Base-by-base conservation (phyloP, 1,284 basidiomycete genomes). In the Coniophora puteana region DNA sequence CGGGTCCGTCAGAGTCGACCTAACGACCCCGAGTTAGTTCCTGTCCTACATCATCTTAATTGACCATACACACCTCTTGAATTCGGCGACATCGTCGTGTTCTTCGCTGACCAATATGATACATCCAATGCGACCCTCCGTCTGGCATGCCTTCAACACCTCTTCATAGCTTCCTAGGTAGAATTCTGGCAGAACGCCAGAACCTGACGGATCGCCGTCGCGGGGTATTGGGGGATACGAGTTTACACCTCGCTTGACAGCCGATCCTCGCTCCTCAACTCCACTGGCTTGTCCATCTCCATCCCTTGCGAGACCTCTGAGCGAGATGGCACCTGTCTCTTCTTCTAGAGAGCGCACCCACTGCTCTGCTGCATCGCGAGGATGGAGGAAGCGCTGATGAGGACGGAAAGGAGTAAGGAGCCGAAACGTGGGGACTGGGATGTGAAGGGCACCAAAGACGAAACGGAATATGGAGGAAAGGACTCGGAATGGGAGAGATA, bases 81-180 rank as follows among this genome's bases (percentile, higher is more conserved):
- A 97, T 49, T 83, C 82, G 1, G 81, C 70, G 28, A 87, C 87
- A 53, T 94, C 84, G 55, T 95, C 90, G 53, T 98, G 93, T 54
- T 96, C 93, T 26, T 82, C 80, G 53, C 89, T 92, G 36, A 93
- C 83, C n/a, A 98, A 69, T 1, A 97, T 65, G 1, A 94, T 76
- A 51, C 89, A 87, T 1, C 86, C 83, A 34, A 96, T 74, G 59
- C 78, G 78, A 18, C 77, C 67, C 34, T 94, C 83, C 38, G 71
- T 75, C 57, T 91, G 78, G 44, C 89, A 86, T 13, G 62, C 58
- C 35, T 77, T 73, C 45, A 95, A 64, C 30, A 86, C 86, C 6
- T 85, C 77, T 48, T 94, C 89, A 58, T 98, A 97, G n/a, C 80
- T 73, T 1, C 86, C 85, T 4, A 86, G 60, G 38, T 74, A 81